Evolutionary conservation across 2,329 filamentous ascomycete species (phyloP), one percentile per base, ranked within the genome.

Genomic region (Penicillium sp.): DNA sequence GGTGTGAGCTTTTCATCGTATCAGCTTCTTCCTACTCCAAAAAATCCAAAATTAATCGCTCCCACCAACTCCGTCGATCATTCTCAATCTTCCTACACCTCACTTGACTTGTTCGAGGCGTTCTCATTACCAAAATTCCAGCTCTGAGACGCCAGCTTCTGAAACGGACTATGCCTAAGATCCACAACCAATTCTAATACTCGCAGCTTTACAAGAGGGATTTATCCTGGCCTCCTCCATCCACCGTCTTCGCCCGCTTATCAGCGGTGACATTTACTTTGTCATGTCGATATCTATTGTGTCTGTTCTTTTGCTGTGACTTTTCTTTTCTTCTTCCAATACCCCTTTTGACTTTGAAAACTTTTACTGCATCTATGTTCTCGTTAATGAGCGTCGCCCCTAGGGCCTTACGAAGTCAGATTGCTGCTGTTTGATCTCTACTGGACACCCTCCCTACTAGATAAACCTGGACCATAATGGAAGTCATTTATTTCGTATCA

Each of bases 291-390:
- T 63, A 63, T 61, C 61, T 59, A 57, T 47, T 51, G 59, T 51
- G 42, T 53, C 54, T 55, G 39, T 55, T 52, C 29, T 30, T 46
- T 57, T 47, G 50, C 39, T 55, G 26, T 46, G 42, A 13, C 35
- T 43, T 41, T 49, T 50, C 43, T 58, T 59, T 47, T 44, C 43
- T 70, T 66, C 64, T 63, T 55, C 58, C 65, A 71, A 71, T 71
- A 71, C 69, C 69, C 69, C 65, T 62, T 63, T 56, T 61, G 50
- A 60, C 51, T 53, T 56, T 41, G 30, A 51, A 55, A 61, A 60
- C 58, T 63, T 60, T 56, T 66, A 59, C 63, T 63, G 55, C 55
- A 58, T 65, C 58, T 69, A 69, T 57, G 62, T 68, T 67, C 57
- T 67, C 56, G 29, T 32, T 42, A 58, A 61, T 60, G 64, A 66